These are phyloP conservation scores for Linnemannia schmuckeri DNA, from an alignment of 192 early-diverging fungal genomes.

Conservation along the genomic window DNA sequence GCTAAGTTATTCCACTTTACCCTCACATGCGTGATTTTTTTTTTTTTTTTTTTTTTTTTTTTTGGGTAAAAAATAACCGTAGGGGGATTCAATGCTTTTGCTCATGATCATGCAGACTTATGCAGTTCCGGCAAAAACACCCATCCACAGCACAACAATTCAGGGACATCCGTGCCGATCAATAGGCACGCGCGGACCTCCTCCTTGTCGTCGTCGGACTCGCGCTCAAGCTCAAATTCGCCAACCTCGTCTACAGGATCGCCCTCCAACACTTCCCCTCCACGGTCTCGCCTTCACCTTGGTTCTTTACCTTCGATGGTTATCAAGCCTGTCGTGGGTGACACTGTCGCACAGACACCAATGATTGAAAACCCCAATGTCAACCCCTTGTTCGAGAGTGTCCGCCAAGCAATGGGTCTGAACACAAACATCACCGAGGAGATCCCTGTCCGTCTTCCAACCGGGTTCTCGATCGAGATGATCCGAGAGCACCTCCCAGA, in stretches of 20 bases:
- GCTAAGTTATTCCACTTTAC: not conserved
- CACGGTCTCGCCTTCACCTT: constrained; percentile 34
- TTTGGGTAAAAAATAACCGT: not conserved
- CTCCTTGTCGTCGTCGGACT: not conserved
- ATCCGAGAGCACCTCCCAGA: constrained; percentile 34
- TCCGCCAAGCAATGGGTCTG: constrained; percentile 69
- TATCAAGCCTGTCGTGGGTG: constrained; percentile 27
- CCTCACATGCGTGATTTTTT: not conserved
- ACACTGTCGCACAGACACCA: constrained; percentile 61
- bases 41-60: not conserved
- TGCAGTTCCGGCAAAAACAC: constrained; percentile 31
- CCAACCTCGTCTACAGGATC: not conserved
- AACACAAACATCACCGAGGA: constrained; percentile 67
- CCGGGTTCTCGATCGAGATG: constrained; percentile 37
- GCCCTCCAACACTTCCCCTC: not conserved
- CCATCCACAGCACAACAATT: not conserved
- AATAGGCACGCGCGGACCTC: not conserved
- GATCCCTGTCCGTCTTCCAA: constrained; percentile 66
- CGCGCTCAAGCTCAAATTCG: not conserved
- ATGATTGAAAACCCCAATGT: constrained; percentile 66
- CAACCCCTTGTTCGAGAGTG: constrained; percentile 72
- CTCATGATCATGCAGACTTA: constrained; percentile 30
- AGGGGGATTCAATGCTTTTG: constrained; percentile 67
- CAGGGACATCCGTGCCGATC: not conserved
- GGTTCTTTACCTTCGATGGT: constrained; percentile 33